A percentile compares a stretch with the other conserved stretches of the same genome.
Conservation (phyloP, 768 basidiomycete genomes). For the Termitomyces sp. region DNA sequence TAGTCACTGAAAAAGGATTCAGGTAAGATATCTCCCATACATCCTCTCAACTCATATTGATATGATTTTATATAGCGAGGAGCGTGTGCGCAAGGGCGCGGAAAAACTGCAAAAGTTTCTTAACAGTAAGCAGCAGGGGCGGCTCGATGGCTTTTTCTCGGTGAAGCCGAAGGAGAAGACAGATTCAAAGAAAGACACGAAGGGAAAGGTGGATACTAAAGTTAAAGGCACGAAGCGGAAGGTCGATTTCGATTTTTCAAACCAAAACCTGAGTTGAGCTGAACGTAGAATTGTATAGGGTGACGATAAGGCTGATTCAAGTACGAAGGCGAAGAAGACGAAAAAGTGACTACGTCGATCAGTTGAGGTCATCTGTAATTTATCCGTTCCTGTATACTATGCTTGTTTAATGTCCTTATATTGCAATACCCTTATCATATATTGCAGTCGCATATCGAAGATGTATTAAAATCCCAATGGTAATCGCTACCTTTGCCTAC, state of each 20-base stretch:
- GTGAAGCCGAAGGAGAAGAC: conserved; percentile 55
- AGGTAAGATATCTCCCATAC: conserved; percentile 43
- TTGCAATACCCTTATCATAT: too few relatives aligned
- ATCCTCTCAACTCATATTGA: neutral
- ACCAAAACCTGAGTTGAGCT: neutral
- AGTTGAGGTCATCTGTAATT: conserved; percentile 6
- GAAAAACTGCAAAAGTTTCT: conserved; percentile 88
- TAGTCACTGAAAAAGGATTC: conserved; percentile 95
- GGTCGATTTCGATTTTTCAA: conserved; percentile 10
- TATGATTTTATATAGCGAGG: conserved; percentile 60
- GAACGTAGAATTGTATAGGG: conserved; percentile 21
- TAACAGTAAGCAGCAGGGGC: conserved; percentile 90
- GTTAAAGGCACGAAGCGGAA: conserved; percentile 47
- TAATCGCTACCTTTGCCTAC: neutral
- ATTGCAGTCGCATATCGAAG: too few relatives aligned
- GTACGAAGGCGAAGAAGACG: conserved; percentile 29
- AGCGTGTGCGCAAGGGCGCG: conserved; percentile 91
- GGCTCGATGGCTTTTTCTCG: conserved; percentile 93
- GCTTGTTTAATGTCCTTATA: neutral
- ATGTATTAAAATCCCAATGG: too few relatives aligned
- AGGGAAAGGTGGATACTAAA: conserved; percentile 33
- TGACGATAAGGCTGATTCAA: conserved; percentile 32
- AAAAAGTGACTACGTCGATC: conserved; percentile 25
- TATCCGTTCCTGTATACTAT: conserved; percentile 4
- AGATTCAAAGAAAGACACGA: conserved; percentile 24